Percentiles rank a stretch among this genome's conserved stretches.
Evolutionary conservation across 1,284 basidiomycete species (phyloP).

Genomic region (Cryptococcus depauperatus): DNA sequence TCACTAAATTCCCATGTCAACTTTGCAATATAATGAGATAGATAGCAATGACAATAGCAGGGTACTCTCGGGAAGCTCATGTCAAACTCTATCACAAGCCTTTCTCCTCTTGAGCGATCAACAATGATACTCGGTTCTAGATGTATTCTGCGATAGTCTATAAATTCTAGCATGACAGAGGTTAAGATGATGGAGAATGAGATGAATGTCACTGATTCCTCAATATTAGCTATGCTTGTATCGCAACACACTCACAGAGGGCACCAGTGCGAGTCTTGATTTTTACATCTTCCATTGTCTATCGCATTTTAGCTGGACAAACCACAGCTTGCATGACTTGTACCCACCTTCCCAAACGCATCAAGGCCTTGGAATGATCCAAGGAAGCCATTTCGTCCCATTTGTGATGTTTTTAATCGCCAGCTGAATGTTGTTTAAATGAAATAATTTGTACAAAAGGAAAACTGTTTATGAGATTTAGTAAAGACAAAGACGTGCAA

Average conservation of each 20-base stretch:
- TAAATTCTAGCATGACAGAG: conserved; percentile 85
- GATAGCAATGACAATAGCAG: conserved; percentile 71
- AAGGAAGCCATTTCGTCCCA: conserved; percentile 45
- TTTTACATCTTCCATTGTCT: conserved; percentile 98
- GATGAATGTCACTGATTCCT: conserved; percentile 70
- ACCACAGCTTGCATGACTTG: background rate
- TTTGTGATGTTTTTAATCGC: conserved; percentile 13
- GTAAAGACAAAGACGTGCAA: no score
- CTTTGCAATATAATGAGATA: background rate
- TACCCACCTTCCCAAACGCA: conserved; percentile 89
- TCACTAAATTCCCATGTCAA: conserved; percentile 52
- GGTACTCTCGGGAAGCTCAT: conserved; percentile 94
- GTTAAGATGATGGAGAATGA: conserved; percentile 85
- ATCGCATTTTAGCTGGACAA: conserved; percentile 8
- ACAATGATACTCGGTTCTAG: conserved; percentile 85
- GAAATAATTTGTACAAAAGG: no score
- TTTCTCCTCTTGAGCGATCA: conserved; percentile 89
- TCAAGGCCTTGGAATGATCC: conserved; percentile 56
- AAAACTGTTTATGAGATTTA: no score
- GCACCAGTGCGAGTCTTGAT: conserved; percentile 92
- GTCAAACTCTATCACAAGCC: conserved; percentile 83
- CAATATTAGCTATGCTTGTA: background rate
- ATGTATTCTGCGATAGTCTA: conserved; percentile 83
- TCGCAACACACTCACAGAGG: conserved; percentile 55
- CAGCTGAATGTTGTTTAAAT: background rate